Percentiles rank a stretch among this genome's conserved stretches.
Conservation (phyloP, 192 early-diverging fungal genomes). For the Kappamyces sp. region DNA sequence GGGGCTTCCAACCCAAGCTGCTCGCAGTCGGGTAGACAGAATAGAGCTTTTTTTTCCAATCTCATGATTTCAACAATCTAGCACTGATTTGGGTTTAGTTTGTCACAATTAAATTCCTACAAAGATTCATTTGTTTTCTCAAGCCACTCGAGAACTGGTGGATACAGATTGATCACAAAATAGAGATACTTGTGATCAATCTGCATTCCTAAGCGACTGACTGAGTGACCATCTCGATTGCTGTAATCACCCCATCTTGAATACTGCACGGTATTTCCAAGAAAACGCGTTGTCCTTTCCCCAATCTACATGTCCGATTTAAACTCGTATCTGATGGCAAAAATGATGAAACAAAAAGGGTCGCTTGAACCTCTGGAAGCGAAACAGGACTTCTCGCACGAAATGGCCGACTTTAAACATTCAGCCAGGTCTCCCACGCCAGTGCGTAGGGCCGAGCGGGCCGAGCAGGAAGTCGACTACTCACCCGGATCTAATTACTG, state of each 20-base stretch:
- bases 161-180: background rate
- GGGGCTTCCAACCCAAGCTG: slow-evolving; percentile 17
- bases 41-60: no score
- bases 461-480: slow-evolving; percentile 9
- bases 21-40: no score
- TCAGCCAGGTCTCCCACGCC: background rate
- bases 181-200: background rate
- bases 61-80: no score
- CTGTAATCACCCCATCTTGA: no score
- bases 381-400: background rate
- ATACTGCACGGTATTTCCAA: background rate
- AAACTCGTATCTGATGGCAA: slow-evolving; percentile 13
- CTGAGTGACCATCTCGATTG: no score
- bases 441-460: background rate
- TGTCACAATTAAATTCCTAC: background rate
- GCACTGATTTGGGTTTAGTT: no score
- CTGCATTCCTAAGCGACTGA: background rate
- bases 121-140: background rate
- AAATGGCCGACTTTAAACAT: slow-evolving; percentile 9
- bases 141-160: background rate
- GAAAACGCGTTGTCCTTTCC: background rate
- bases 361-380: background rate
- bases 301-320: slow-evolving; percentile 6
- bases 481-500: slow-evolving; percentile 14
- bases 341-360: background rate